Percentiles rank a stretch among this genome's conserved stretches.
Evolutionary conservation across 768 basidiomycete species (phyloP).

Genomic region (Leccinellum albellum): DNA sequence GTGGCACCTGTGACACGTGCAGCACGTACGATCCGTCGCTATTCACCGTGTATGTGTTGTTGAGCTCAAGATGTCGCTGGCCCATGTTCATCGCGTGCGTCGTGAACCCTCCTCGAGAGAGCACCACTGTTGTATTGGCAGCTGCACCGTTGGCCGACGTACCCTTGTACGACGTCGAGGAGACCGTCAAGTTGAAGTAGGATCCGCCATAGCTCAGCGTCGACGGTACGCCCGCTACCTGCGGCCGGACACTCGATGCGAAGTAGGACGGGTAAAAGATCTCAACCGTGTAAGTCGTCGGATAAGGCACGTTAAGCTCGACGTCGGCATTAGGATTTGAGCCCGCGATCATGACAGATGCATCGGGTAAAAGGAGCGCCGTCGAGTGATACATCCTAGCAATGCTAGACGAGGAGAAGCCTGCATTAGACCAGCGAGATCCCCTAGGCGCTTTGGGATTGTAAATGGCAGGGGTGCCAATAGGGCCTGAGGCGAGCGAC

Average conservation of each 20-base stretch:
- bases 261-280: slow-evolving; percentile 93
- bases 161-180: slow-evolving; percentile 62
- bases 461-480: no score
- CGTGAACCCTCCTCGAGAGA: slow-evolving; percentile 83
- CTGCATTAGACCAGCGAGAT: slow-evolving; percentile 66
- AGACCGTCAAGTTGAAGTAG: slow-evolving; percentile 72
- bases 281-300: slow-evolving; percentile 79
- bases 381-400: slow-evolving; percentile 89
- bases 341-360: slow-evolving; percentile 82
- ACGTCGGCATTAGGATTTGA: slow-evolving; percentile 92
- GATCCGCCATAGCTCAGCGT: slow-evolving; percentile 79
- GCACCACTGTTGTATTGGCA: slow-evolving; percentile 66
- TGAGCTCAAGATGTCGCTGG: slow-evolving; percentile 75
- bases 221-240: slow-evolving; percentile 62
- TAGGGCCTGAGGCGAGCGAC: slow-evolving; percentile 77
- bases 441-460: slow-evolving; percentile 71
- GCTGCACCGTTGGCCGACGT: slow-evolving; percentile 61
- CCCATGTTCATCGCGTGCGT: slow-evolving; percentile 90
- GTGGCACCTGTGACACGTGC: slow-evolving; percentile 78
- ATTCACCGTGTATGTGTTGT: slow-evolving; percentile 81
- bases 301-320: slow-evolving; percentile 54
- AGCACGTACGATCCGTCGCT: slow-evolving; percentile 69
- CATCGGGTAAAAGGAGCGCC: slow-evolving; percentile 83
- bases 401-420: slow-evolving; percentile 58
- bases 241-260: slow-evolving; percentile 62